phyloP scores from a whole-genome alignment of 345 rosid genomes.

The Syzygium oleosum region DNA sequence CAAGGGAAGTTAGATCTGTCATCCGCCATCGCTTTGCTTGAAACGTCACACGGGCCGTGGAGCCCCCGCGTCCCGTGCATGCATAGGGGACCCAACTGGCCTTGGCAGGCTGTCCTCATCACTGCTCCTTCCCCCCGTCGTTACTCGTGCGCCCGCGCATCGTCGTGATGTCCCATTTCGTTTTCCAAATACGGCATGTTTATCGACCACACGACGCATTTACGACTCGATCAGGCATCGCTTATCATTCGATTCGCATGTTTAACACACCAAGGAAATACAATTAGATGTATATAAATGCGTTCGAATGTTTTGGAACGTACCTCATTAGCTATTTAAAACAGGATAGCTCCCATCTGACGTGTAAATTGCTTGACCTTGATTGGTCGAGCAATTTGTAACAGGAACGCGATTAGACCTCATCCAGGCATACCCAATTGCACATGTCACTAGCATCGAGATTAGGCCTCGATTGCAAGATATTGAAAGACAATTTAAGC shows the following conservation, averaged over 20 bases:
- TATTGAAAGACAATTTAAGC: not conserved
- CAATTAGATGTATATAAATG: no score
- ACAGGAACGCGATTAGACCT: no score
- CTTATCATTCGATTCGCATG: accelerated
- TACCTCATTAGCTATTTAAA: not conserved
- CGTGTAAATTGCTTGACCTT: not conserved
- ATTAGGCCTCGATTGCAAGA: not conserved
- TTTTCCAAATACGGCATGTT: not conserved
- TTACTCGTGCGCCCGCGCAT: not conserved
- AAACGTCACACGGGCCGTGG: accelerated
- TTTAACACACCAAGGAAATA: no score
- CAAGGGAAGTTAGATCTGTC: not conserved
- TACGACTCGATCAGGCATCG: accelerated
- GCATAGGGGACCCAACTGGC: not conserved
- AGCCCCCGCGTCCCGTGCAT: not conserved
- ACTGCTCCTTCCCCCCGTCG: not conserved
- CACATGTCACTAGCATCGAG: not conserved
- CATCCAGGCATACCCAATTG: not conserved
- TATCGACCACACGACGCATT: accelerated
- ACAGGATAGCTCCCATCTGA: accelerated
- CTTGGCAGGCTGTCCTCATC: not conserved
- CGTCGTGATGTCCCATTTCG: not conserved
- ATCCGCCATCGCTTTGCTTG: not conserved
- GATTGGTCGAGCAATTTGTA: not conserved
- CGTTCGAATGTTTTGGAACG: no score